Evolutionary conservation across 805 yeast genomes (phyloP).

Genomic region (Cyberlindnera amylophila): DNA sequence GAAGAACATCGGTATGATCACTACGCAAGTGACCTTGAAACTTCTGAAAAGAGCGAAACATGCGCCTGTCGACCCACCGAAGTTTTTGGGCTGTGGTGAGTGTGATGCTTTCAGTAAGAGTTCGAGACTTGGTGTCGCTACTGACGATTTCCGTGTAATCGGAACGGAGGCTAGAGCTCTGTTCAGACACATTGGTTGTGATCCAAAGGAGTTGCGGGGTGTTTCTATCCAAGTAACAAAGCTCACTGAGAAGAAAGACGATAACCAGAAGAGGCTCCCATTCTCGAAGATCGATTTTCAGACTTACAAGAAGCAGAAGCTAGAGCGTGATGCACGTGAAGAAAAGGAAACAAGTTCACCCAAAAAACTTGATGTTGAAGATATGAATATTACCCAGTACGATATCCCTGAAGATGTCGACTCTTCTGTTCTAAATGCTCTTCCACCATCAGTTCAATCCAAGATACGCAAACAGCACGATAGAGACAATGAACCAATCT

Average conservation of each 20-base stretch:
- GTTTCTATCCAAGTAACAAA: slow-evolving; percentile 66
- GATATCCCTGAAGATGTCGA: slow-evolving; percentile 30
- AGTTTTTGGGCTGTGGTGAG: slow-evolving; percentile 79
- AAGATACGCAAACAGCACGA: slow-evolving; percentile 16
- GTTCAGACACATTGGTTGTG: slow-evolving; percentile 52
- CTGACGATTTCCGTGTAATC: slow-evolving; percentile 57
- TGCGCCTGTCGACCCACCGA: slow-evolving; percentile 75
- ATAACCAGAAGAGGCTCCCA: slow-evolving; percentile 33
- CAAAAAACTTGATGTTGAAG: neutral
- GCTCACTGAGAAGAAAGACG: slow-evolving; percentile 36
- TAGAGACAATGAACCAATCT: slow-evolving; percentile 18
- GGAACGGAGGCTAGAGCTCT: slow-evolving; percentile 56
- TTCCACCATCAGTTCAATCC: slow-evolving; percentile 21
- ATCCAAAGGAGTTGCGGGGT: slow-evolving; percentile 72
- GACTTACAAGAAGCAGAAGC: slow-evolving; percentile 8
- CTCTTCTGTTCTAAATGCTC: slow-evolving; percentile 24
- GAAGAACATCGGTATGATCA: slow-evolving; percentile 40
- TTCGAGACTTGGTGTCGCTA: slow-evolving; percentile 55
- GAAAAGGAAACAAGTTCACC: neutral
- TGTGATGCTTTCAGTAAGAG: slow-evolving; percentile 65
- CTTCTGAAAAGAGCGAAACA: slow-evolving; percentile 57
- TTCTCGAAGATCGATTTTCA: slow-evolving; percentile 26
- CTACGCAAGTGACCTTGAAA: slow-evolving; percentile 60
- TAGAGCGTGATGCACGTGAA: slow-evolving; percentile 1
- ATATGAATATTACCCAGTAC: slow-evolving; percentile 17